Evolutionary conservation across 2,329 filamentous ascomycete species (phyloP).

Genomic region (Nannizzia gypsea): DNA sequence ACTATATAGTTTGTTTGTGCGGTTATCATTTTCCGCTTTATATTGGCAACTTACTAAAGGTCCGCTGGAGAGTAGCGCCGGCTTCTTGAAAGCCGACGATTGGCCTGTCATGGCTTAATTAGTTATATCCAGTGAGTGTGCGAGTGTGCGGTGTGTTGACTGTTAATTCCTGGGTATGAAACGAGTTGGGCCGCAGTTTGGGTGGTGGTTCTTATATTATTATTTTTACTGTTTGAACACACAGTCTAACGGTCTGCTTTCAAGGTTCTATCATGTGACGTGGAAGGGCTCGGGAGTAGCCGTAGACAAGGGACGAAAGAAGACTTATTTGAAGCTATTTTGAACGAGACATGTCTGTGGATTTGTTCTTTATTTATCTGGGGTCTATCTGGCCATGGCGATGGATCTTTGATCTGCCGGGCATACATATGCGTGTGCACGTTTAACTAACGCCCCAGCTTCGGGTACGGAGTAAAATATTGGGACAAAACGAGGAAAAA

Average conservation of each 20-base stretch:
- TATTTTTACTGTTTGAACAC: too few relatives aligned
- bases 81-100: constrained; percentile 13
- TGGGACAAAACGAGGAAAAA: background rate
- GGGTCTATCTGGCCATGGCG: background rate
- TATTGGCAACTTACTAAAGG: constrained; percentile 23
- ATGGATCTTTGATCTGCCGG: background rate
- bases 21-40: background rate
- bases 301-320: background rate
- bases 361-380: background rate
- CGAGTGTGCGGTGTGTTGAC: background rate
- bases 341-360: background rate
- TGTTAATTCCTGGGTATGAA: background rate
- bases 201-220: too few relatives aligned
- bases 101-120: background rate
- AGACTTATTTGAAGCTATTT: background rate
- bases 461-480: background rate
- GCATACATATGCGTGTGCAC: background rate
- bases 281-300: too few relatives aligned
- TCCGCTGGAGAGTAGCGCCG: constrained; percentile 22
- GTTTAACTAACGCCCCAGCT: background rate
- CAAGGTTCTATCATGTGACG: background rate
- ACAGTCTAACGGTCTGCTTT: too few relatives aligned
- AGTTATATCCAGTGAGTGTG: background rate
- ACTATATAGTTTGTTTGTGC: too few relatives aligned
- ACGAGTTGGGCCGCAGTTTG: background rate